Evolutionary conservation across 176 grass and related monocot species (phyloP).

Genomic region (Bromus sterilis): DNA sequence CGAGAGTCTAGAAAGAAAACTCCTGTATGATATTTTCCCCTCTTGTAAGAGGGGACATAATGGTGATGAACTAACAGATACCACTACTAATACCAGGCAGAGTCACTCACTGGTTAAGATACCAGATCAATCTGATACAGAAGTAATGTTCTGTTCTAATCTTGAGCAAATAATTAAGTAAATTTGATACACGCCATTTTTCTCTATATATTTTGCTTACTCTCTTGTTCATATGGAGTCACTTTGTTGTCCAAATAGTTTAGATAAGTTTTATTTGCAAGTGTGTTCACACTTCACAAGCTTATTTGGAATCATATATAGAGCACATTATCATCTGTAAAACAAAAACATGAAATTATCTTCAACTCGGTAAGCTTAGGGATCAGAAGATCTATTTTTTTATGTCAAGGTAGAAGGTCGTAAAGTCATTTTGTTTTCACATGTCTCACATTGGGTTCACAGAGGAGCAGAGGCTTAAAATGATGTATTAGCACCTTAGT

Average conservation of each 20-base stretch:
- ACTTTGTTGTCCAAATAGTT: not conserved
- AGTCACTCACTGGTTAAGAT: constrained; percentile 9
- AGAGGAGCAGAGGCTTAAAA: not conserved
- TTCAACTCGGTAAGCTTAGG: not conserved
- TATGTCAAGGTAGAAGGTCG: not conserved
- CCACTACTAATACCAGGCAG: not conserved
- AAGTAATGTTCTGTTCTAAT: constrained; percentile 6
- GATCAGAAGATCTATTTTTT: not conserved
- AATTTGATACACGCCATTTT: not conserved
- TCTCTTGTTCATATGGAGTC: not conserved
- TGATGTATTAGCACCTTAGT: not conserved
- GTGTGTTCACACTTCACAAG: not conserved
- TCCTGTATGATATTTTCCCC: not conserved
- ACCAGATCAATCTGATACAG: not conserved
- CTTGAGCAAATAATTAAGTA: not conserved
- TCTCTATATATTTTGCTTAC: not conserved
- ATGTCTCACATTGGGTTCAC: not conserved
- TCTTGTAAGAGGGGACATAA: not conserved
- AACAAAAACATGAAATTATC: not conserved
- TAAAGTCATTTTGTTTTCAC: not conserved
- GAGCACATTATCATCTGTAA: not conserved
- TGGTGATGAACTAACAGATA: not conserved
- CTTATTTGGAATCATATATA: not conserved
- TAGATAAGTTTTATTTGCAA: not conserved
- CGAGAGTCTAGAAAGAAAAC: not conserved